These are phyloP conservation scores for Wickerhamiella brachini DNA, from an alignment of 805 yeast species.

Conservation along the genomic window DNA sequence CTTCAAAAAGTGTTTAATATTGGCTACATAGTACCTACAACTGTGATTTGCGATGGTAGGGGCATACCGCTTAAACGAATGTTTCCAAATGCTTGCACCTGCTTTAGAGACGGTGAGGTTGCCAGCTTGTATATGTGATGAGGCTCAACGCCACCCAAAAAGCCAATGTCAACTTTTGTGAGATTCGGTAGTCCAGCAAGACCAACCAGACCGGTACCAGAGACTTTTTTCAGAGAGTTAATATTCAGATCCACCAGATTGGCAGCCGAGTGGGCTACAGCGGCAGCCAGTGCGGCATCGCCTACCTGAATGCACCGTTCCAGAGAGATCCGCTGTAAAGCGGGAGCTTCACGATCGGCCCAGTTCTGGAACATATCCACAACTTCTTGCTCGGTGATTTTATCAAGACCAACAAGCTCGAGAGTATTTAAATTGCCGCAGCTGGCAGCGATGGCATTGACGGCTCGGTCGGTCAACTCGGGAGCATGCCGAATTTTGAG, in stretches of 20 bases:
- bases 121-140: slow-evolving; percentile 44
- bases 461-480: slow-evolving; percentile 34
- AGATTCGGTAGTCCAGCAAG: slow-evolving; percentile 39
- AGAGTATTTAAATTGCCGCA: slow-evolving; percentile 35
- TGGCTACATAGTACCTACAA: slow-evolving; percentile 18
- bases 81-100: slow-evolving; percentile 66
- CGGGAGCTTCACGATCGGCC: slow-evolving; percentile 28
- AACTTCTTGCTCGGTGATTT: slow-evolving; percentile 57
- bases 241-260: slow-evolving; percentile 58
- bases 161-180: slow-evolving; percentile 61
- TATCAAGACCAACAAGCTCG: slow-evolving; percentile 46
- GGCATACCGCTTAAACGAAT: slow-evolving; percentile 21
- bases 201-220: slow-evolving; percentile 26
- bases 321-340: slow-evolving; percentile 46
- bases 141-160: slow-evolving; percentile 66
- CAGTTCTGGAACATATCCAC: slow-evolving; percentile 44
- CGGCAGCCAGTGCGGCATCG: slow-evolving; percentile 45
- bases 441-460: slow-evolving; percentile 47
- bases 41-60: slow-evolving; percentile 16
- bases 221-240: slow-evolving; percentile 54
- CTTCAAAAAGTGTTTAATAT: background rate
- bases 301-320: slow-evolving; percentile 53
- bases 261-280: slow-evolving; percentile 46
- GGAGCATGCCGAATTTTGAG: slow-evolving; percentile 63
- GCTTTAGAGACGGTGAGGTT: slow-evolving; percentile 45